Base-by-base conservation (phyloP, 139 green algal species). In the Astrephomene gubernaculifera region DNA sequence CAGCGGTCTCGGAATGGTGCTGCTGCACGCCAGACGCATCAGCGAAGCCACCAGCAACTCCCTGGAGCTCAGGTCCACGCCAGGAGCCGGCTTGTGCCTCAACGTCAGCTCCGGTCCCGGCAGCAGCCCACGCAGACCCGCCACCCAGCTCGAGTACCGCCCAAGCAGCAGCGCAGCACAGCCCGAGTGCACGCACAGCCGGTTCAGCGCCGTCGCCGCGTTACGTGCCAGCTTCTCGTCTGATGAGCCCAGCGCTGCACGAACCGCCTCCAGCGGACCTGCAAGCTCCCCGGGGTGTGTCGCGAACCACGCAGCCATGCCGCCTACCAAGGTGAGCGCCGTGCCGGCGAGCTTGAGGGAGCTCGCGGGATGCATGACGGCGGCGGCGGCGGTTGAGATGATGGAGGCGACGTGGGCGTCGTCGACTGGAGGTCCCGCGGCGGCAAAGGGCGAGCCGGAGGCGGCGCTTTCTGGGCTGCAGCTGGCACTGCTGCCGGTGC, bases 261-360 rank as follows among this genome's bases (percentile, higher is more conserved):
- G 41, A 21, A 91, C 35, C 7, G 87, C 84, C 25, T 76, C 27
- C 70, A 95, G 88, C 29, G 90, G 85, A 36, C 27, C 3, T 8
- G 82, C 39, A 49, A 93, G 54, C 57, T 39, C 52, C 14, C 61
- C 75, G 4, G 82, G 74, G 24, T 88, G 78, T 2, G 52, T n/a
- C 22, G 79, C 54, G 22, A 91, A 88, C 87, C 90, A 93, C 33
- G 65, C 65, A 7, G 85, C 67, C 75, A 95, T 78, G 68, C 91
- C 91, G 1, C 91, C 92, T 12, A 94, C 52, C 54, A 96, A 60
- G 7, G 93, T 95, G 2, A 95, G 83, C 2, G 92, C 92, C 0
- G 92, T 96, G 68, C 93, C 93, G 1, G 92, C 72, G 24, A 96
- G 90, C 87, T 96, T 96, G 31, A 87, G 83, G 17, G 49, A 89